Evolutionary conservation across 2,329 filamentous ascomycete species (phyloP).

Genomic region (Ophiostoma quercus): DNA sequence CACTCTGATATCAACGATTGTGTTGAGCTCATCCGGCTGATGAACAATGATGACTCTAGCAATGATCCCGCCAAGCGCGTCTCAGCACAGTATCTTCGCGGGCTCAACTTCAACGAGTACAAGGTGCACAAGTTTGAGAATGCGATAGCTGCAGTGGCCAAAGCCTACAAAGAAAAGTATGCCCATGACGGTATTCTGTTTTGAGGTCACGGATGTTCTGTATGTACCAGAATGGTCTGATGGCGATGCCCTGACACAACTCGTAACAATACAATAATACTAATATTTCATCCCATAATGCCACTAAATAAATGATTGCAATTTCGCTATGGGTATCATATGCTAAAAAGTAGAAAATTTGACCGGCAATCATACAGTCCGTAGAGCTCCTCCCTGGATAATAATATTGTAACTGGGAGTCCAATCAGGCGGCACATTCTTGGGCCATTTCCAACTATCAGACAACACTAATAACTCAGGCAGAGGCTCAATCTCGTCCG

Average conservation of each 20-base stretch:
- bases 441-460: background rate
- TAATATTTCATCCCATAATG: no score
- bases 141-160: background rate
- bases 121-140: background rate
- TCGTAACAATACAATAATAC: no score
- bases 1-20: background rate
- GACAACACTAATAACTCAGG: background rate
- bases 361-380: background rate
- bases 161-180: constrained; percentile 1
- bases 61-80: background rate
- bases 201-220: background rate
- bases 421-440: background rate
- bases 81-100: background rate
- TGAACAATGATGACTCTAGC: background rate
- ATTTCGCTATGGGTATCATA: no score
- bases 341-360: no score
- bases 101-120: background rate
- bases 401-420: background rate
- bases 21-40: background rate
- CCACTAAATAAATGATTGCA: no score
- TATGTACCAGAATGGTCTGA: no score
- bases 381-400: background rate
- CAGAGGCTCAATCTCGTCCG: background rate
- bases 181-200: background rate
- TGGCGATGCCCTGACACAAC: no score